These are phyloP conservation scores for Eurotiales sp. DNA, from an alignment of 2,329 filamentous ascomycete genomes.

Conservation along the genomic window DNA sequence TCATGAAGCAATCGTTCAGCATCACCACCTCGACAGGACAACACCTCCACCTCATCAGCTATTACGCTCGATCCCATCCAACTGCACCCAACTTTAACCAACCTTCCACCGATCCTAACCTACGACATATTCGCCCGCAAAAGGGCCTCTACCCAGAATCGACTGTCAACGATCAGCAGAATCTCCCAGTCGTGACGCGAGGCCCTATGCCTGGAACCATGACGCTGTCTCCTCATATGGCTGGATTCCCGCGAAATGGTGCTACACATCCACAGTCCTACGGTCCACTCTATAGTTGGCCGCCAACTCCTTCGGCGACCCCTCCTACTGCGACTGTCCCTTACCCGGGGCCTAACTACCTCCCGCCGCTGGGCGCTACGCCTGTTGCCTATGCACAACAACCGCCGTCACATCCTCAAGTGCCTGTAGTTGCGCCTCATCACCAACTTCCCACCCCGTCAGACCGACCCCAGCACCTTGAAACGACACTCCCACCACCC, in stretches of 20 bases:
- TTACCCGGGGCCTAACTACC: conserved; percentile 30
- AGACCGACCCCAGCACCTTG: conserved; percentile 32
- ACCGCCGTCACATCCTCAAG: conserved; percentile 13
- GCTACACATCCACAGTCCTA: conserved; percentile 39
- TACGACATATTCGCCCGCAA: conserved; percentile 77
- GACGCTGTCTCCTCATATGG: conserved; percentile 51
- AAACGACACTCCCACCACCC: conserved; percentile 26
- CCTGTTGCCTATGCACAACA: conserved; percentile 33
- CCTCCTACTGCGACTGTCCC: conserved; percentile 36
- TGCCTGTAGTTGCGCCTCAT: conserved; percentile 20
- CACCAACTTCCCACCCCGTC: conserved; percentile 28
- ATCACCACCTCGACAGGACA: conserved; percentile 89
- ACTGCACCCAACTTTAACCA: conserved; percentile 70
- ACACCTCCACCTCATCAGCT: conserved; percentile 95
- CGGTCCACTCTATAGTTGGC: conserved; percentile 41
- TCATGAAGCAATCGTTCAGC: conserved; percentile 99
- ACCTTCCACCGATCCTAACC: conserved; percentile 72
- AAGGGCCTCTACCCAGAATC: conserved; percentile 98
- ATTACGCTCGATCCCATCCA: conserved; percentile 79
- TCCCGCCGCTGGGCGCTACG: conserved; percentile 32
- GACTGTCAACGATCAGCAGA: conserved; percentile 79
- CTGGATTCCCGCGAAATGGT: conserved; percentile 51
- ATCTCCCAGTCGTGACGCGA: conserved; percentile 75
- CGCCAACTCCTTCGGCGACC: conserved; percentile 43
- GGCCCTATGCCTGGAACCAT: conserved; percentile 60